Evolutionary conservation across 1,139 yeast genomes (phyloP).

Genomic region (Suhomyces bolitotheri): DNA sequence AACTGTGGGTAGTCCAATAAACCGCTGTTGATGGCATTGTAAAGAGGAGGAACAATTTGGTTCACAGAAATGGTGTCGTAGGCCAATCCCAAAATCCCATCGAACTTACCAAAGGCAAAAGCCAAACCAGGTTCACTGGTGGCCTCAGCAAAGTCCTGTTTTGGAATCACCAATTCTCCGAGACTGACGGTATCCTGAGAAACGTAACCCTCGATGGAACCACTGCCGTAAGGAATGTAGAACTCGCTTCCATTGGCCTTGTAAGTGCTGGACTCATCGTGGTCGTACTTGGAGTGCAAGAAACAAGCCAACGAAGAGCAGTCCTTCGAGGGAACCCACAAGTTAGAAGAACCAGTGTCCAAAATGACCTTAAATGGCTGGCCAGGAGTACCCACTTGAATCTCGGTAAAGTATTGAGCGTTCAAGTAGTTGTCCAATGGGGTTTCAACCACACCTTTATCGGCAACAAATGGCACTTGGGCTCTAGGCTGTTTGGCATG

Average conservation of each 20-base stretch:
- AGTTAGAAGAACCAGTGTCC: conserved; percentile 94
- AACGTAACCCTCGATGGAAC: conserved; percentile 86
- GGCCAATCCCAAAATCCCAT: conserved; percentile 93
- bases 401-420: conserved; percentile 93
- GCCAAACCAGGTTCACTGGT: conserved; percentile 97
- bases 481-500: conserved; percentile 19
- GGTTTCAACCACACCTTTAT: conserved; percentile 42
- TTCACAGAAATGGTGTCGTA: conserved; percentile 88
- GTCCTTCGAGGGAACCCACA: conserved; percentile 92
- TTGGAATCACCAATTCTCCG: conserved; percentile 81
- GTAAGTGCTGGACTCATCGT: conserved; percentile 74
- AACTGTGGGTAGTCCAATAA: conserved; percentile 81
- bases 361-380: conserved; percentile 87
- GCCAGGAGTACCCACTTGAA: conserved; percentile 87
- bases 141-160: conserved; percentile 95
- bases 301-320: conserved; percentile 94
- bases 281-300: conserved; percentile 88
- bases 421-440: conserved; percentile 91
- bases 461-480: conserved; percentile 48
- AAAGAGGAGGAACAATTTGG: conserved; percentile 87
- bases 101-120: conserved; percentile 97
- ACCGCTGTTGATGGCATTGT: conserved; percentile 81
- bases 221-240: conserved; percentile 87
- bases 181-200: conserved; percentile 78
- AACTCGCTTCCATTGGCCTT: conserved; percentile 84